Evolutionary conservation across 441 rosid species (phyloP).

Genomic region (Aquilaria agallochum): DNA sequence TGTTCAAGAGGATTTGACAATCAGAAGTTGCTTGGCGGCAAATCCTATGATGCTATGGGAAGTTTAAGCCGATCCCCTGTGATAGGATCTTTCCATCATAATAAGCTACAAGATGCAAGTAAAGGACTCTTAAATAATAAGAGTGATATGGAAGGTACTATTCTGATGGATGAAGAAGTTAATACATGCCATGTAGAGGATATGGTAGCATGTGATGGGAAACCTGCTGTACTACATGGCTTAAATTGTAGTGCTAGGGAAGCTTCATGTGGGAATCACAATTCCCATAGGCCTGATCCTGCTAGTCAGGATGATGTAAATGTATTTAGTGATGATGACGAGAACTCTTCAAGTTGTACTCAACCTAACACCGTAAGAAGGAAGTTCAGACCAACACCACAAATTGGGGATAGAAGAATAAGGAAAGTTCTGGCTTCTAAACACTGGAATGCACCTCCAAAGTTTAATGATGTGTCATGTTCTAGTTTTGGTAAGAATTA

Average conservation of each 20-base stretch:
- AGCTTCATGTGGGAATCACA: conserved; percentile 32
- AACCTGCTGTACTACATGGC: conserved; percentile 48
- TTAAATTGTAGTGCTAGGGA: conserved; percentile 52
- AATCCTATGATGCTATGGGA: conserved; percentile 1
- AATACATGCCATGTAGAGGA: conserved; percentile 37
- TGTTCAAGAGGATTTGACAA: conserved; percentile 29
- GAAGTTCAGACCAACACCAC: conserved; percentile 54
- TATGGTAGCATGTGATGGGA: conserved; percentile 51
- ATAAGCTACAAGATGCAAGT: conserved; percentile 34
- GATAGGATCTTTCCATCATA: conserved; percentile 25
- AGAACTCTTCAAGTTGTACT: conserved; percentile 84
- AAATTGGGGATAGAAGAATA: conserved; percentile 86
- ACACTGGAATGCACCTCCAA: conserved; percentile 68
- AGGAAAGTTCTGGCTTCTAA: conserved; percentile 92
- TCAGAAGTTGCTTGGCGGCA: conserved; percentile 32
- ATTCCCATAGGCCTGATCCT: conserved; percentile 38
- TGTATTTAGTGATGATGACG: conserved; percentile 93
- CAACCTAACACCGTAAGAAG: conserved; percentile 53
- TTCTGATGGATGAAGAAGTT: conserved; percentile 21
- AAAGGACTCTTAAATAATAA: conserved; percentile 25
- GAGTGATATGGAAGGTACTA: conserved; percentile 22
- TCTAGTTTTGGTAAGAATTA: conserved; percentile 35
- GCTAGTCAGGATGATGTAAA: conserved; percentile 49
- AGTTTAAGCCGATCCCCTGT: conserved; percentile 35
- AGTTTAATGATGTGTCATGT: conserved; percentile 33